Conservation (phyloP, 208 protist species). For the Wallacemonas sp. region DNA sequence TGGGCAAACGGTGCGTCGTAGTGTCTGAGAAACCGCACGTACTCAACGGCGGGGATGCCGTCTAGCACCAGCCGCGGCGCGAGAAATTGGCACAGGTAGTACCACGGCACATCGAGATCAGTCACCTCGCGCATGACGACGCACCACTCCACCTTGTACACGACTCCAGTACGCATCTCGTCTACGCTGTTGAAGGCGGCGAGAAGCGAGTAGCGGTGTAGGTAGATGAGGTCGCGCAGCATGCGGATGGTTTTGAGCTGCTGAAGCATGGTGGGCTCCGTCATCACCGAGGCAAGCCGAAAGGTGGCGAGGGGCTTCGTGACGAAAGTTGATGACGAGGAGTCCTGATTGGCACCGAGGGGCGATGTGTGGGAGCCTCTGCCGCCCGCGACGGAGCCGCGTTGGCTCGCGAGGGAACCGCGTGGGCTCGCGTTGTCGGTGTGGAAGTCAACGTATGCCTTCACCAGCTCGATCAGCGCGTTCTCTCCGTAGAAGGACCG, state of each 20-base stretch:
- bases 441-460: slow-evolving; percentile 1
- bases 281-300: background rate
- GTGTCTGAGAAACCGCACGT: slow-evolving; percentile 69
- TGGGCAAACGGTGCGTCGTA: slow-evolving; percentile 54
- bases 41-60: slow-evolving; percentile 71
- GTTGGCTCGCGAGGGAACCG: background rate
- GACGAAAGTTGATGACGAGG: too few relatives aligned
- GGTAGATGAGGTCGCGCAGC: slow-evolving; percentile 70
- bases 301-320: background rate
- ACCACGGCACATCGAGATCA: slow-evolving; percentile 81
- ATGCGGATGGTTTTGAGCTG: slow-evolving; percentile 53
- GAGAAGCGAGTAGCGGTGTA: slow-evolving; percentile 74
- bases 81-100: slow-evolving; percentile 78
- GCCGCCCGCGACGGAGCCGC: too few relatives aligned
- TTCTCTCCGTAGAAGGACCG: slow-evolving; percentile 24
- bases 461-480: background rate
- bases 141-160: slow-evolving; percentile 88
- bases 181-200: slow-evolving; percentile 73
- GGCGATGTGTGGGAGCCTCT: too few relatives aligned
- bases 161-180: slow-evolving; percentile 52
- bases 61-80: slow-evolving; percentile 43
- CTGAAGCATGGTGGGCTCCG: slow-evolving; percentile 29
- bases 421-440: background rate
- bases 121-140: slow-evolving; percentile 69
- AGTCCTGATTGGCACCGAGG: too few relatives aligned